Conservation (phyloP, 2,329 filamentous ascomycete genomes). For the Aspergillus tanneri region DNA sequence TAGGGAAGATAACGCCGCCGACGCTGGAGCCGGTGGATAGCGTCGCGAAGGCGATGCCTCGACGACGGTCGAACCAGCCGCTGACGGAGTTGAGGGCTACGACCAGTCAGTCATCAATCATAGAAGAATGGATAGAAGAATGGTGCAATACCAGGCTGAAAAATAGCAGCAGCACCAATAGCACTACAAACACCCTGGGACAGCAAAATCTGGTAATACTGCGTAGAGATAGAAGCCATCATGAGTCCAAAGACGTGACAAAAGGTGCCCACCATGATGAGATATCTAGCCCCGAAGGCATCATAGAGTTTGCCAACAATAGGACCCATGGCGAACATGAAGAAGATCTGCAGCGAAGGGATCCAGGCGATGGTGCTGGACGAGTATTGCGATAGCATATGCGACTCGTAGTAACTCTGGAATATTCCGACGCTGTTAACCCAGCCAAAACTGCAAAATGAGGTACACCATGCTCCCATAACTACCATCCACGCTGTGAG, state of each 20-base stretch:
- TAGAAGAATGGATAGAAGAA: no score
- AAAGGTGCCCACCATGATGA: constrained; percentile 53
- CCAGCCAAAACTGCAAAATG: constrained; percentile 51
- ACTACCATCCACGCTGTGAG: constrained; percentile 56
- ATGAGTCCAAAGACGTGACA: constrained; percentile 59
- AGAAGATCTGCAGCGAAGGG: constrained; percentile 46
- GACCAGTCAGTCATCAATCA: background rate
- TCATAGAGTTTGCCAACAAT: constrained; percentile 66
- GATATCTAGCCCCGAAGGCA: constrained; percentile 58
- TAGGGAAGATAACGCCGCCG: constrained; percentile 61
- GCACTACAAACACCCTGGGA: constrained; percentile 56
- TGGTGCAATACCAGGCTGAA: constrained; percentile 40
- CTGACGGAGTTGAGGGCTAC: constrained; percentile 32
- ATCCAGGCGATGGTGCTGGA: constrained; percentile 63
- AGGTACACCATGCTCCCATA: constrained; percentile 42
- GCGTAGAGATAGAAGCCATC: constrained; percentile 55
- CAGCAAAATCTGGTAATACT: constrained; percentile 60
- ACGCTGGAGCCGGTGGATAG: constrained; percentile 55
- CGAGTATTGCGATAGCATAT: constrained; percentile 51
- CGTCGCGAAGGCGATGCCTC: constrained; percentile 56
- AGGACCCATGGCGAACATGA: constrained; percentile 48
- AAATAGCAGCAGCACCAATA: constrained; percentile 52
- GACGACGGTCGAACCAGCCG: constrained; percentile 55
- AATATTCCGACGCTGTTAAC: constrained; percentile 55
- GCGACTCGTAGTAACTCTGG: constrained; percentile 58